Conservation (phyloP, 2,329 filamentous ascomycete species). For the Neocucurbitaria cava region DNA sequence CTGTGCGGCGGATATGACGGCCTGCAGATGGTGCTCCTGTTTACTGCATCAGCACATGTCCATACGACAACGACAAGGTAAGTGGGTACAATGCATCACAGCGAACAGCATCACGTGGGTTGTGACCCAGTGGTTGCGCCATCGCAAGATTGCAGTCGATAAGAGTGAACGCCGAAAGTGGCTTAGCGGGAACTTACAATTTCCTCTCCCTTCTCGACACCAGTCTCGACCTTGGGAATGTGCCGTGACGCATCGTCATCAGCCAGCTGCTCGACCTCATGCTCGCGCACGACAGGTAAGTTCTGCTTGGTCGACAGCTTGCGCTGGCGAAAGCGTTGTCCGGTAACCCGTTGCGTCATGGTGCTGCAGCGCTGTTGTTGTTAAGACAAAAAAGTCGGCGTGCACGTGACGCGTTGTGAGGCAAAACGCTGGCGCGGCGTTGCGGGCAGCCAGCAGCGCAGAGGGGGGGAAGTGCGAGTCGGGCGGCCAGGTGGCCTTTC, state of each 20-base stretch:
- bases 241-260: conserved; percentile 86
- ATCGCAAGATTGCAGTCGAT: conserved; percentile 5
- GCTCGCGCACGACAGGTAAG: conserved; percentile 85
- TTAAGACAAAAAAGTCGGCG: conserved; percentile 8
- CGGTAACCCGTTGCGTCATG: conserved; percentile 48
- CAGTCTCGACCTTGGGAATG: conserved; percentile 86
- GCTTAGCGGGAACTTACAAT: conserved; percentile 73
- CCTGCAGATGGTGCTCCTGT: conserved; percentile 95
- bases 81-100: conserved; percentile 6
- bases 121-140: not conserved
- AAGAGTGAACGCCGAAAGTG: conserved; percentile 32
- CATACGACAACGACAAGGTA: conserved; percentile 12
- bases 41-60: conserved; percentile 23
- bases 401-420: conserved; percentile 34
- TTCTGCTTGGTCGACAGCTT: conserved; percentile 92
- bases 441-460: conserved; percentile 18
- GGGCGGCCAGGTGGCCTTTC: conserved; percentile 31
- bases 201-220: conserved; percentile 96
- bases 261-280: conserved; percentile 84
- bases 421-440: conserved; percentile 27
- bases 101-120: not conserved
- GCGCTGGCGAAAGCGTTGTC: conserved; percentile 76
- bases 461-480: conserved; percentile 22
- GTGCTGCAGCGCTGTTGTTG: conserved; percentile 25
- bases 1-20: conserved; percentile 72